Evolutionary conservation across 2,329 filamentous ascomycete species (phyloP).

Genomic region (Leptographium lundbergii): DNA sequence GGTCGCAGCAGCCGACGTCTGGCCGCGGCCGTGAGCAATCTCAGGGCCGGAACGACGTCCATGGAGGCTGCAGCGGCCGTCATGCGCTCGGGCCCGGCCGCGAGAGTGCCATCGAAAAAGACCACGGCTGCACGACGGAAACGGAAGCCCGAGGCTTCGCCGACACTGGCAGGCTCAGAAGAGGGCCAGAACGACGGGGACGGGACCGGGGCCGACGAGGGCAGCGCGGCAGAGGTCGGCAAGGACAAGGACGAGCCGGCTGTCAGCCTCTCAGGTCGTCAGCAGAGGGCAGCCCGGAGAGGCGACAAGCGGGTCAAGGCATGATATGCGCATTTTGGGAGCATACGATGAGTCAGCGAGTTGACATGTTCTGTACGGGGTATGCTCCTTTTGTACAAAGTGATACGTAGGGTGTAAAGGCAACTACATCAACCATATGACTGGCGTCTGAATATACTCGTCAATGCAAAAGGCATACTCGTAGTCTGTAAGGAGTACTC

Average conservation of each 20-base stretch:
- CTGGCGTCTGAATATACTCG: no score
- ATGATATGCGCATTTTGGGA: neutral
- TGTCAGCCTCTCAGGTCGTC: neutral
- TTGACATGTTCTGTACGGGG: no score
- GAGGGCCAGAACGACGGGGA: neutral
- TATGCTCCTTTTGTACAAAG: no score
- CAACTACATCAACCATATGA: no score
- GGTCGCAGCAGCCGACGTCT: constrained; percentile 17
- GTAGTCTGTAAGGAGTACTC: no score
- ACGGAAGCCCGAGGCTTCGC: neutral
- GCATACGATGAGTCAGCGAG: no score
- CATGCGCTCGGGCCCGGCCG: neutral
- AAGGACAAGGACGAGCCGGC: neutral
- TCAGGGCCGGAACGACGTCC: constrained; percentile 15
- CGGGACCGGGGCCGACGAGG: neutral
- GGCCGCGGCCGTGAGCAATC: constrained; percentile 19
- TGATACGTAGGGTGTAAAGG: no score
- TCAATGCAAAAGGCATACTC: no score
- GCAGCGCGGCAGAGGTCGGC: neutral
- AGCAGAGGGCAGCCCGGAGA: no score
- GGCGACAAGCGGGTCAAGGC: neutral
- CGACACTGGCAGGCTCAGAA: neutral
- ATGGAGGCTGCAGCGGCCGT: constrained; percentile 7
- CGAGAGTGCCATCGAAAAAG: neutral
- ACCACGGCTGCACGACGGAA: neutral